phyloP scores from a whole-genome alignment of 345 rosid species.

The Eucalyptus urophylla region DNA sequence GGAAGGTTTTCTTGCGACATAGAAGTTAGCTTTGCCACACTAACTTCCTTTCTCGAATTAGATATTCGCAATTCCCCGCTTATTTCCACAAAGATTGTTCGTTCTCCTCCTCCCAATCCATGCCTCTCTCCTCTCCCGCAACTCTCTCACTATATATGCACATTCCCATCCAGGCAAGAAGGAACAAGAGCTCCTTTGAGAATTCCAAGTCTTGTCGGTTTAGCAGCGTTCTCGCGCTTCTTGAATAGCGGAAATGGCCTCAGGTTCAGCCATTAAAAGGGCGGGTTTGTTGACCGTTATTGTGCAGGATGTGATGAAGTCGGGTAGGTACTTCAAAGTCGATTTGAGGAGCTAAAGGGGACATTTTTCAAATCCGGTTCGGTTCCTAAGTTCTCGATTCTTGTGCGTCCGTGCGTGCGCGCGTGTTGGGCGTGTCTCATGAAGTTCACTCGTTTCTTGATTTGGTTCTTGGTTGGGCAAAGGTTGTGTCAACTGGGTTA shows the following conservation, averaged over 20 bases:
- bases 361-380: background rate
- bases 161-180: background rate
- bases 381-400: background rate
- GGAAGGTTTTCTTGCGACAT: background rate
- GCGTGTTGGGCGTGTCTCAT: background rate
- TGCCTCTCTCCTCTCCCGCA: background rate
- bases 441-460: background rate
- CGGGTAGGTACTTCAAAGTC: slow-evolving; percentile 36
- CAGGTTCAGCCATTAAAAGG: slow-evolving; percentile 22
- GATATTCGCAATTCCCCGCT: slow-evolving; percentile 2
- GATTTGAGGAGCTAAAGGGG: background rate
- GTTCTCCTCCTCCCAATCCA: slow-evolving; percentile 7
- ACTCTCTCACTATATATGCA: background rate
- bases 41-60: background rate
- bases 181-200: background rate
- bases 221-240: background rate
- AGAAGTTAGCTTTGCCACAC: background rate
- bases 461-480: background rate
- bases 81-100: slow-evolving; percentile 24
- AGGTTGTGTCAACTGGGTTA: slow-evolving; percentile 48
- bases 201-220: background rate
- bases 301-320: slow-evolving; percentile 75
- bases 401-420: rapidly evolving
- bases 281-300: slow-evolving; percentile 53
- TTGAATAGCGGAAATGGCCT: slow-evolving; percentile 6